phyloP scores from a whole-genome alignment of 768 basidiomycete genomes.

The Suillus decipiens region DNA sequence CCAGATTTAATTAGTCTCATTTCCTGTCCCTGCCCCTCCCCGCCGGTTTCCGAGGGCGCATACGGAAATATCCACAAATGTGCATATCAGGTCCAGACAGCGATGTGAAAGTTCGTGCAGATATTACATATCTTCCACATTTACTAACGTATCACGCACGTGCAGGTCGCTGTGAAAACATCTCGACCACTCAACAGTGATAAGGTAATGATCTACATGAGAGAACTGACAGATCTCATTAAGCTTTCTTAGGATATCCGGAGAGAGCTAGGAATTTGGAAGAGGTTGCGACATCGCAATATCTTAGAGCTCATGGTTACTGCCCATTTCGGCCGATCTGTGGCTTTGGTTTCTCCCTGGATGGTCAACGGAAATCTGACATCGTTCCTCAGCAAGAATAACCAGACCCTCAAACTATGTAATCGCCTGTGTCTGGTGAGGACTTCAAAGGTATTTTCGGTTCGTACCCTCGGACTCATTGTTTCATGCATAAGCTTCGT shows the following conservation, averaged over 20 bases:
- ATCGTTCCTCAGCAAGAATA: conserved; percentile 12
- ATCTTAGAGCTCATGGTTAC: conserved; percentile 20
- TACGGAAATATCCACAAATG: conserved; percentile 3
- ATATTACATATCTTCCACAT: not conserved
- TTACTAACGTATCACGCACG: not conserved
- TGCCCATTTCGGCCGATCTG: conserved; percentile 19
- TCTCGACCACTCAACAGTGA: not conserved
- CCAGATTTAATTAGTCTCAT: conserved; percentile 3
- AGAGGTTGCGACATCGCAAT: conserved; percentile 19
- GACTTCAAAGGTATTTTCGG: not conserved
- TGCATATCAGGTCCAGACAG: not conserved
- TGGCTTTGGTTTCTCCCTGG: conserved; percentile 25
- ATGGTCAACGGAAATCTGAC: conserved; percentile 17
- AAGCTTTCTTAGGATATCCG: conserved; percentile 13
- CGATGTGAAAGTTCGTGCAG: not conserved
- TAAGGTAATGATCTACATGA: not conserved
- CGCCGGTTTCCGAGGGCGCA: too few relatives aligned
- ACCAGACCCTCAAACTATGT: conserved; percentile 6
- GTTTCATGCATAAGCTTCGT: not conserved
- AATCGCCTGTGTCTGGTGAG: conserved; percentile 21
- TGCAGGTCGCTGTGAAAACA: conserved; percentile 5
- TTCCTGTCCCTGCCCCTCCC: not conserved
- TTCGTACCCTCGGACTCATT: not conserved
- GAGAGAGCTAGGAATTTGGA: conserved; percentile 26
- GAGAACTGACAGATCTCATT: not conserved